A percentile compares a stretch with the other conserved stretches of the same genome.
Evolutionary conservation across 768 basidiomycete species (phyloP).

Genomic region (Tylopilus rubrobrunneus): DNA sequence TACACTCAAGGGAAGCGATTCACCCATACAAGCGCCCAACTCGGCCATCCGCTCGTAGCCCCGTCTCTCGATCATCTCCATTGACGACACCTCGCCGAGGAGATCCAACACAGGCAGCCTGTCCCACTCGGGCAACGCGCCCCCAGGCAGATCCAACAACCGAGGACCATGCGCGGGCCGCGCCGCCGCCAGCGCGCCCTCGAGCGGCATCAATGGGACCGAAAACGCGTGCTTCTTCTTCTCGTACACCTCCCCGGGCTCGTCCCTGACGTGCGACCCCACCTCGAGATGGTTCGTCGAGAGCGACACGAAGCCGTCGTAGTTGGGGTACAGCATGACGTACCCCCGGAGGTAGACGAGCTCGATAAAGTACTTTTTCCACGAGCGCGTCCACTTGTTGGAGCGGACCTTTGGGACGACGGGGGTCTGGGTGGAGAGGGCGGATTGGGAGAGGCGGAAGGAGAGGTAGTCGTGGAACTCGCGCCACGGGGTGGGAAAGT

Average conservation of each 20-base stretch:
- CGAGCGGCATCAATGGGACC: constrained; percentile 61
- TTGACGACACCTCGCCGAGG: constrained; percentile 43
- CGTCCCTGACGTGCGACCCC: constrained; percentile 71
- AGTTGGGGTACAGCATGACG: constrained; percentile 90
- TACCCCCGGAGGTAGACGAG: constrained; percentile 77
- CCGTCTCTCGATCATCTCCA: constrained; percentile 33
- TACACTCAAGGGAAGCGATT: constrained; percentile 20
- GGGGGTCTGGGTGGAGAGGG: constrained; percentile 30
- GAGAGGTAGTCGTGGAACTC: constrained; percentile 80
- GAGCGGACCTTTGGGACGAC: constrained; percentile 77
- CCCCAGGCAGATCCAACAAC: constrained; percentile 59
- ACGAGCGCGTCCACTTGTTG: constrained; percentile 75
- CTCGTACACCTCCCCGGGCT: constrained; percentile 40
- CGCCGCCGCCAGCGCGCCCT: constrained; percentile 13
- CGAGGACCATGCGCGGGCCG: constrained; percentile 11
- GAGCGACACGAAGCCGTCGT: constrained; percentile 60
- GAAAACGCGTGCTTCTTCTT: constrained; percentile 63
- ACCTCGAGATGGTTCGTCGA: constrained; percentile 91
- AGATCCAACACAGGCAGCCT: constrained; percentile 69
- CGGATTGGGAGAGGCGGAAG: constrained; percentile 56
- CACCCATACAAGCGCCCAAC: constrained; percentile 31
- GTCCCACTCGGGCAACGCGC: constrained; percentile 47
- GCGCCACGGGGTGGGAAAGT: constrained; percentile 87
- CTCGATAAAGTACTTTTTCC: constrained; percentile 91
- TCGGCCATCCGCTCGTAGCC: constrained; percentile 33